Evolutionary conservation across 2,329 filamentous ascomycete species (phyloP), one percentile per base, ranked within the genome.

Genomic region (Trichoderma lentiforme): DNA sequence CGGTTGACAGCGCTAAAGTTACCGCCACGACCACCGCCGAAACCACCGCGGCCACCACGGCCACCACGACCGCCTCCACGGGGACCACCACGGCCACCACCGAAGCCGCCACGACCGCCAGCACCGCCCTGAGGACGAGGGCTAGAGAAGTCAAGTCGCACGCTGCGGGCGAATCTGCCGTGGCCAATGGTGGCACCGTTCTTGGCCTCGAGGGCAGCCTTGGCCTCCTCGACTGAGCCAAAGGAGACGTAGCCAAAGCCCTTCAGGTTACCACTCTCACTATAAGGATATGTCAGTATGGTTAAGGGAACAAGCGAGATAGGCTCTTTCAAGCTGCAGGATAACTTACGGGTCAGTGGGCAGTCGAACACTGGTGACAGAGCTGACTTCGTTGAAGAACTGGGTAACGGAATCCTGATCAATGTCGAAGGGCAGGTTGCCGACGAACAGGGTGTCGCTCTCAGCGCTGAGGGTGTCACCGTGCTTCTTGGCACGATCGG

Each of bases 201-300:
- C 81, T 93, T 87, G 71, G 86, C 84, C 77, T 91, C 86, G 77
- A 93, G 89, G 28, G 91, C 95, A 77, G 86, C 84, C 84, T 92
- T 93, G 78, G 95, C 93, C 78, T 97, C 94, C 32, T 97, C 94
- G 74, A 96, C 82, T 21, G 92, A 92, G 77, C 85, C 84, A 86
- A 95, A 97, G 79, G 91, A 91, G 74, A 97, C 91, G 81, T 98
- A 98, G 70, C 93, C 95, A 82, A 97, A 97, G 72, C 95, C 95
- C 91, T 97, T 97, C 80, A 92, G 91, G 77, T 90, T 89, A 75
- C 94, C 94, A 74, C 90, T 90, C 73, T 97, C 94, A 81, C 90
- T 91, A 72, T 34, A 47, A 51, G 47, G n/a, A 6, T 9, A 26
- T 21, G 67, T 76, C 47, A 75, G 73, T n/a, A 67, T 43, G 26